A percentile compares a stretch with the other conserved stretches of the same genome.
Conservation (phyloP, 768 basidiomycete genomes). For the Suillus placidus region DNA sequence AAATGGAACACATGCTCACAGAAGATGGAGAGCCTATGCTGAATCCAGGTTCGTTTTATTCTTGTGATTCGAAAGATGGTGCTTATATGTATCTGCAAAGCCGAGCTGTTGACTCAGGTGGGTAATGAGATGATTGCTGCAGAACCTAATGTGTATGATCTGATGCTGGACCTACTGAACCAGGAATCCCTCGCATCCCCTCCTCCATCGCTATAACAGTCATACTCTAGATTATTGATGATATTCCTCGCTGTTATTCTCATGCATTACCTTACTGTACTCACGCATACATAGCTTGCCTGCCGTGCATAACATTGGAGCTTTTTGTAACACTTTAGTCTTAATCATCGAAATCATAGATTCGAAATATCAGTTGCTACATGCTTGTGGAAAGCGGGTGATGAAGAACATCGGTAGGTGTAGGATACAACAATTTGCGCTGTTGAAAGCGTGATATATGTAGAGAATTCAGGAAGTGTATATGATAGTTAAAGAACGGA, state of each 20-base stretch:
- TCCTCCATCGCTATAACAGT: constrained; percentile 49
- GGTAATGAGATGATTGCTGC: constrained; percentile 22
- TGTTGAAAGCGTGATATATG: constrained; percentile 42
- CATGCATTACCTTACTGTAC: constrained; percentile 28
- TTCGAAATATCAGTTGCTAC: constrained; percentile 25
- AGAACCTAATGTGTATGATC: constrained; percentile 23
- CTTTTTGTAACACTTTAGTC: constrained; percentile 5
- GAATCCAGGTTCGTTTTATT: constrained; percentile 56
- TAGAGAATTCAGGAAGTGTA: constrained; percentile 4
- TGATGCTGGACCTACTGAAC: constrained; percentile 29
- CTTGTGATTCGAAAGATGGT: neutral
- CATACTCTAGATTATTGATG: constrained; percentile 29
- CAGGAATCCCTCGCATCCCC: constrained; percentile 73
- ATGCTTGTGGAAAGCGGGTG: constrained; percentile 40
- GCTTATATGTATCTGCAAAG: constrained; percentile 32
- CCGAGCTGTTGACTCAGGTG: constrained; percentile 67
- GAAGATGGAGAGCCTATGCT: constrained; percentile 71
- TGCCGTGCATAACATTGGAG: constrained; percentile 12
- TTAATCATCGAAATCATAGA: constrained; percentile 9
- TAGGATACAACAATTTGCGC: constrained; percentile 33
- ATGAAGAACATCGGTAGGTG: constrained; percentile 21
- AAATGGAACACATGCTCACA: constrained; percentile 58
- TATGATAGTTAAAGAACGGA: constrained; percentile 36
- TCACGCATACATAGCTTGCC: constrained; percentile 16
- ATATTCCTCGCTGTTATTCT: constrained; percentile 13